phyloP scores from a whole-genome alignment of 108 stramenopile genomes.

The Nitzschia sp. region DNA sequence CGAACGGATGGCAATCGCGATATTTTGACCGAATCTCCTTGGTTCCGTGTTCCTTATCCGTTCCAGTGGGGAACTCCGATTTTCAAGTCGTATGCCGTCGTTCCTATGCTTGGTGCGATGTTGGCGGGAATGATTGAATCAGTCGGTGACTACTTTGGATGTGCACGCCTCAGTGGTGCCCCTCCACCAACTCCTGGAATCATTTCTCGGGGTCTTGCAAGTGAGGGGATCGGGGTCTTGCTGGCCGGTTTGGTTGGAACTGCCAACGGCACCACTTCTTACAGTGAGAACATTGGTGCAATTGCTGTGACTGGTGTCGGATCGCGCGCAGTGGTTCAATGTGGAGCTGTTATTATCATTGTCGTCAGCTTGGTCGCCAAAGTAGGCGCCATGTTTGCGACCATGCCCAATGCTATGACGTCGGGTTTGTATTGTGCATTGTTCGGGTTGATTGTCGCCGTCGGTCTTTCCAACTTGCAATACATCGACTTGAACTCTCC shows the following conservation, averaged over 20 bases:
- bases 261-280: slow-evolving; percentile 34
- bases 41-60: slow-evolving; percentile 38
- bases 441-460: slow-evolving; percentile 41
- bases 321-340: slow-evolving; percentile 36
- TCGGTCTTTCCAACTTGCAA: slow-evolving; percentile 41
- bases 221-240: slow-evolving; percentile 40
- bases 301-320: slow-evolving; percentile 43
- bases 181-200: slow-evolving; percentile 46
- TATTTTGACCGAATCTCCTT: slow-evolving; percentile 24
- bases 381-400: slow-evolving; percentile 31
- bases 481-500: slow-evolving; percentile 37
- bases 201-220: slow-evolving; percentile 32
- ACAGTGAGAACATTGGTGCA: slow-evolving; percentile 41
- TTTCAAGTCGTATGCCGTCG: slow-evolving; percentile 32
- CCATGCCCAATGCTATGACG: slow-evolving; percentile 33
- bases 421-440: slow-evolving; percentile 36
- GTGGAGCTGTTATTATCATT: slow-evolving; percentile 34
- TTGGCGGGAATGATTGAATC: slow-evolving; percentile 41
- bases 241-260: slow-evolving; percentile 36
- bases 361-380: slow-evolving; percentile 34
- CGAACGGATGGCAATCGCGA: slow-evolving; percentile 22
- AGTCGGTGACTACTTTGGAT: slow-evolving; percentile 39
- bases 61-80: slow-evolving; percentile 30
- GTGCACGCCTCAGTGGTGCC: slow-evolving; percentile 35
- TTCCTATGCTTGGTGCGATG: slow-evolving; percentile 39